A percentile compares a stretch with the other conserved stretches of the same genome.
These are phyloP conservation scores for Nepenthes mirabilis DNA, from an alignment of 148 eudicot species.

Conservation along the genomic window DNA sequence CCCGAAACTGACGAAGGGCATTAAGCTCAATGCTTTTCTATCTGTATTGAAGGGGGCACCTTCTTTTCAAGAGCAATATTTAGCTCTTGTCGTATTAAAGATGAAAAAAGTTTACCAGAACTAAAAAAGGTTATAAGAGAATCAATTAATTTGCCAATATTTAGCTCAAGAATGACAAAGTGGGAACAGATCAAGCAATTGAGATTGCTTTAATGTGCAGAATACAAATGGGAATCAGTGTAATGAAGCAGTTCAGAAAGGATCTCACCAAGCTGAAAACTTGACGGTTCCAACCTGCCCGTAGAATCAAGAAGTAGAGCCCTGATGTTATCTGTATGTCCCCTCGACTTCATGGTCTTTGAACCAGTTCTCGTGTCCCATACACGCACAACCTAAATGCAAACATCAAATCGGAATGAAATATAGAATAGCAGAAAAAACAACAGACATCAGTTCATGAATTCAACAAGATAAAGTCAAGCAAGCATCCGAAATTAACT, in stretches of 20 bases:
- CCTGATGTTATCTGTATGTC: conserved; percentile 94
- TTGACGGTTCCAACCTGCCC: conserved; percentile 60
- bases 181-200: no score
- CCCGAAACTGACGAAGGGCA: no score
- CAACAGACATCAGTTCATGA: not conserved
- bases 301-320: conserved; percentile 80
- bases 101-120: no score
- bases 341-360: conserved; percentile 93
- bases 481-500: not conserved
- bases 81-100: no score
- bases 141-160: no score
- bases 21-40: no score
- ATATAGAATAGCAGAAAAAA: not conserved
- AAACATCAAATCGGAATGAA: conserved; percentile 6
- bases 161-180: no score
- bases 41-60: no score
- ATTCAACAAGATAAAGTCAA: not conserved
- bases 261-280: not conserved
- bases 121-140: no score
- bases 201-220: no score
- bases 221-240: no score
- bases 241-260: not conserved
- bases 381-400: conserved; percentile 74
- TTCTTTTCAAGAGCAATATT: no score
- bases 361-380: conserved; percentile 97